These are phyloP conservation scores for Chenopodium suecicum DNA, from an alignment of 148 eudicot genomes.

Conservation along the genomic window DNA sequence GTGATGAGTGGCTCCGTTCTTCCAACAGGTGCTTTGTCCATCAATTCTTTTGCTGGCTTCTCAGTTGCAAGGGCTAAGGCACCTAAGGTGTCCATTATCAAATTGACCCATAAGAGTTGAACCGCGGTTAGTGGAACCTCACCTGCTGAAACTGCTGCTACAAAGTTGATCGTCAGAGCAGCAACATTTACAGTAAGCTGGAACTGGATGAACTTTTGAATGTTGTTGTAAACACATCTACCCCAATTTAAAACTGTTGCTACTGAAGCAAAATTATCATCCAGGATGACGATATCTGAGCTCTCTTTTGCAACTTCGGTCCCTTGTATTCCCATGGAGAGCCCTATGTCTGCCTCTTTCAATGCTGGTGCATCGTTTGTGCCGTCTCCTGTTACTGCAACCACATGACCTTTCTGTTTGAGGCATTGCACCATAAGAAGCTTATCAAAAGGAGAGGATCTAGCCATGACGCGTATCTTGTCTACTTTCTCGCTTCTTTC, in stretches of 20 bases:
- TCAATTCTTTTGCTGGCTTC: conserved; percentile 34
- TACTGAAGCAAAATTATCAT: conserved; percentile 37
- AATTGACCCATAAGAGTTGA: conserved; percentile 37
- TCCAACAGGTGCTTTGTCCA: conserved; percentile 31
- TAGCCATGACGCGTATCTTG: conserved; percentile 31
- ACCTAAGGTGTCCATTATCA: conserved; percentile 40
- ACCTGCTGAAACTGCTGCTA: conserved; percentile 39
- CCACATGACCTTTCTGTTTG: conserved; percentile 35
- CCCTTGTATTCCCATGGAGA: conserved; percentile 29
- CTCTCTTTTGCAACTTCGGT: conserved; percentile 38
- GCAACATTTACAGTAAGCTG: conserved; percentile 37
- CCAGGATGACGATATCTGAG: conserved; percentile 38
- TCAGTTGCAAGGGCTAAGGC: conserved; percentile 42
- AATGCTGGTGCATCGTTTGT: conserved; percentile 41
- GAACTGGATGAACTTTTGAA: conserved; percentile 39
- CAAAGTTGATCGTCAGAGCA: conserved; percentile 35
- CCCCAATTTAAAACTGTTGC: conserved; percentile 37
- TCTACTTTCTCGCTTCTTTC: conserved; percentile 30
- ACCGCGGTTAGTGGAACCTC: conserved; percentile 40
- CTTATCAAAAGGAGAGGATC: conserved; percentile 40
- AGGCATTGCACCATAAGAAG: conserved; percentile 36
- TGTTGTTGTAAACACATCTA: conserved; percentile 38
- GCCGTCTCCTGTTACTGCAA: conserved; percentile 41
- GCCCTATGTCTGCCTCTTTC: conserved; percentile 26
- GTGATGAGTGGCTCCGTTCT: conserved; percentile 34